A percentile compares a stretch with the other conserved stretches of the same genome.
phyloP scores from a whole-genome alignment of 2,329 filamentous ascomycete species.

The Tolypocladium capitatum region DNA sequence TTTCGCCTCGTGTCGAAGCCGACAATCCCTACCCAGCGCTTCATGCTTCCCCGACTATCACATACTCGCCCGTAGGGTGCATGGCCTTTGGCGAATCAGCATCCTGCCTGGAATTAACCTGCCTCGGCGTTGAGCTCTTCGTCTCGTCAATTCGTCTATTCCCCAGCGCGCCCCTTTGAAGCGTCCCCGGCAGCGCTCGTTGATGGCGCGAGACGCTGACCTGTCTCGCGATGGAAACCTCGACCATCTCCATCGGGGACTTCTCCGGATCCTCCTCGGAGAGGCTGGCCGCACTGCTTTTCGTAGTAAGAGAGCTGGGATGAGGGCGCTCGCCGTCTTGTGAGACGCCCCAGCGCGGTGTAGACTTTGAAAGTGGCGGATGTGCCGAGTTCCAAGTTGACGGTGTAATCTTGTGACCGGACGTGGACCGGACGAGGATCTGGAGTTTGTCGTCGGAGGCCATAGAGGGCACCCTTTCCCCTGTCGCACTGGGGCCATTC shows the following conservation, averaged over 20 bases:
- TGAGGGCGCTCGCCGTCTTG: not conserved
- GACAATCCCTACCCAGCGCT: not conserved
- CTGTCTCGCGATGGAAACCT: conserved; percentile 55
- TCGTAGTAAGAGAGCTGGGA: not conserved
- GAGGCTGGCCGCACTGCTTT: not conserved
- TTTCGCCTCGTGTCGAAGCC: not conserved
- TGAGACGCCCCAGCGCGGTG: not conserved
- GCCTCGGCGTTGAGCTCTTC: conserved; percentile 30
- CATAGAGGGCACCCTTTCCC: not conserved
- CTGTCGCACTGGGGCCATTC: not conserved
- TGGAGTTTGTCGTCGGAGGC: not conserved
- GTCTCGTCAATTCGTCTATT: conserved; percentile 17
- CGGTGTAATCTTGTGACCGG: not conserved
- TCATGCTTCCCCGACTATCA: conserved; percentile 35
- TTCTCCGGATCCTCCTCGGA: conserved; percentile 9
- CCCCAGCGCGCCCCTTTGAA: conserved; percentile 19
- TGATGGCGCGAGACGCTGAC: conserved; percentile 53
- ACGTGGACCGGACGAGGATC: not conserved
- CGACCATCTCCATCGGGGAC: conserved; percentile 40
- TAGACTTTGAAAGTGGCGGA: not conserved
- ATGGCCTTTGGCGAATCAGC: conserved; percentile 19
- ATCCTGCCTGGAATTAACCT: conserved; percentile 25
- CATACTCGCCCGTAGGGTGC: conserved; percentile 39
- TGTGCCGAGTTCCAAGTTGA: conserved; percentile 2
- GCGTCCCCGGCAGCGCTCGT: conserved; percentile 42